Conservation (phyloP, 2,329 filamentous ascomycete genomes). For the Aureobasidium zeae region DNA sequence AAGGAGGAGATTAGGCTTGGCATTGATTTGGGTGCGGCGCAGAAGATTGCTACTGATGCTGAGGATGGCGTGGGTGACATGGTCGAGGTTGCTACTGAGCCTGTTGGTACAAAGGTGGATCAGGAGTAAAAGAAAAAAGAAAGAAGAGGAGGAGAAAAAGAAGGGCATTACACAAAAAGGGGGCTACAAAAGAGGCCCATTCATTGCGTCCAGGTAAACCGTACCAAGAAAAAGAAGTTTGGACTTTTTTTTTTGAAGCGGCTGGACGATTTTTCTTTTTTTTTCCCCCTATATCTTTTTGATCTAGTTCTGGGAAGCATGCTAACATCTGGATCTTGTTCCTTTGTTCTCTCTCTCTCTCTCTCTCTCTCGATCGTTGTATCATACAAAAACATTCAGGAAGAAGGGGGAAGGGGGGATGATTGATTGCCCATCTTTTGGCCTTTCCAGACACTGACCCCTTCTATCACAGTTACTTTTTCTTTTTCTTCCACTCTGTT, state of each 20-base stretch:
- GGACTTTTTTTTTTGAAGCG: no score
- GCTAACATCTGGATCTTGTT: background rate
- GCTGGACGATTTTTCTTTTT: background rate
- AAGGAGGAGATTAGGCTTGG: conserved; percentile 66
- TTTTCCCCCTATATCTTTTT: background rate
- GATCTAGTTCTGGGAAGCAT: background rate
- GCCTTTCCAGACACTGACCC: no score
- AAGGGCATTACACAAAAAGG: background rate
- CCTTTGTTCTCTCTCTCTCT: background rate
- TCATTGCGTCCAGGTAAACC: background rate
- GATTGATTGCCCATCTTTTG: no score
- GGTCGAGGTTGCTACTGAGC: conserved; percentile 14
- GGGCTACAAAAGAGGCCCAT: background rate
- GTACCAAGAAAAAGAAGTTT: background rate
- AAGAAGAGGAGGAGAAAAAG: background rate
- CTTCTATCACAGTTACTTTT: no score
- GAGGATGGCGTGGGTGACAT: conserved; percentile 15
- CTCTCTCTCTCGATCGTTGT: no score
- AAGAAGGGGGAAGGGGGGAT: no score
- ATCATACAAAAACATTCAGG: no score
- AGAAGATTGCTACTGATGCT: conserved; percentile 4
- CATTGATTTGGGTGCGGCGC: conserved; percentile 13
- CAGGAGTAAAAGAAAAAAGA: background rate
- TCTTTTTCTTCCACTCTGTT: no score
- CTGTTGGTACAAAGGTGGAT: conserved; percentile 14